Conservation (phyloP, 148 eudicot species). For the Heliosperma pusillum region DNA sequence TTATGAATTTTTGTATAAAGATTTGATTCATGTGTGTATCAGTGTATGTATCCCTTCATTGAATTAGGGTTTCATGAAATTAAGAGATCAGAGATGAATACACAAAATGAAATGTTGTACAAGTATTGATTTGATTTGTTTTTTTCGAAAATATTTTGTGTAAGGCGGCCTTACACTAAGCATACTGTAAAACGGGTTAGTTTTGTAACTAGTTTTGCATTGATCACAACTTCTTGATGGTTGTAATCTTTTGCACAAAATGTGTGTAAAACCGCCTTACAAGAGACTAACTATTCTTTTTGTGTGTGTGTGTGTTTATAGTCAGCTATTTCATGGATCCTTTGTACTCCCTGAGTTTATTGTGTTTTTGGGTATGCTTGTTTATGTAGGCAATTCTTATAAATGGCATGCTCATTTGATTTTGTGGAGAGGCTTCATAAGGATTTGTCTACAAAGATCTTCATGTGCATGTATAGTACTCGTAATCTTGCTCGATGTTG, state of each 20-base stretch:
- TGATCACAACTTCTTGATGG: too few relatives aligned
- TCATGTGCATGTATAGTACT: constrained; percentile 38
- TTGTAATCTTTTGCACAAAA: too few relatives aligned
- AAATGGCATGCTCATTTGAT: constrained; percentile 34
- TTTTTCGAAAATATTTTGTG: too few relatives aligned
- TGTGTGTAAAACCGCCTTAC: too few relatives aligned
- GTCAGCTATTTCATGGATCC: neutral
- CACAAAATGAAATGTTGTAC: too few relatives aligned
- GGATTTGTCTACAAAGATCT: constrained; percentile 38
- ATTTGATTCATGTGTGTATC: neutral
- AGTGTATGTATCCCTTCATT: neutral
- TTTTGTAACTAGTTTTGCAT: too few relatives aligned
- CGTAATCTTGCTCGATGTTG: constrained; percentile 34
- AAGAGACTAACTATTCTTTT: too few relatives aligned
- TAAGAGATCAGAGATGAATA: neutral
- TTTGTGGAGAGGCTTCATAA: constrained; percentile 41
- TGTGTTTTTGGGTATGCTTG: neutral
- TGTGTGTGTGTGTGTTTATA: neutral
- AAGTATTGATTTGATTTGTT: too few relatives aligned
- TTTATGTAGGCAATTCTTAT: constrained; percentile 12
- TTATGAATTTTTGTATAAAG: too few relatives aligned
- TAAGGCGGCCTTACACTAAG: too few relatives aligned
- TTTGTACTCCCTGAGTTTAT: neutral
- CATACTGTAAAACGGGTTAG: too few relatives aligned
- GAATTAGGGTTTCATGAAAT: neutral